Evolutionary conservation across 257 asterid genomes (phyloP), one percentile per base, ranked within the genome.

Genomic region (Ballota nigra): DNA sequence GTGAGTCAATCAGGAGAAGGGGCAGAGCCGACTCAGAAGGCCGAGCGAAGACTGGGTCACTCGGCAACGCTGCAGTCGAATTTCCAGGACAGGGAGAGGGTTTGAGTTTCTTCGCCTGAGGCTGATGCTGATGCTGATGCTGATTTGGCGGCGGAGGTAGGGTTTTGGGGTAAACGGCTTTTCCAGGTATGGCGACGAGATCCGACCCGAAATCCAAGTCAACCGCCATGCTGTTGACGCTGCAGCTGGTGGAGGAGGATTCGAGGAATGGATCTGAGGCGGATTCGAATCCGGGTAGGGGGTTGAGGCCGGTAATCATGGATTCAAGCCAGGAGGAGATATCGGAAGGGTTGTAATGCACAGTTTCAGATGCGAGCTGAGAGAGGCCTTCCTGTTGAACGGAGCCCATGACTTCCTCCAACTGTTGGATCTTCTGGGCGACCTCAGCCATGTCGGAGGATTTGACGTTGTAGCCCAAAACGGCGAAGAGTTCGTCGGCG

Each of bases 291-390:
- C 73, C 83, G 47, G 88, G 81, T 0, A 64, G 13, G 0, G 97
- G 83, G 57, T 88, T 81, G 58, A 88, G 69, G 10, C 84, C 92
- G 38, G 92, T 76, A 8, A 93, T 82, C 97, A 93, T 87, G 69
- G 97, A 87, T 55, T 83, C 88, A 40, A 93, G 88, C 94, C 94
- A 93, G 0, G 98, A 83, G 0, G 87, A 83, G 63, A 93, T 84
- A 86, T 93, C 94, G 34, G 98, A 86, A 2, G 98, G 98, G 33
- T 93, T 93, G 70, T 89, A 85, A 55, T 91, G 97, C 3, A 84
- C 87, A 2, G 94, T 81, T 0, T 89, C 97, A 4, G 86, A 77
- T 0, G 86, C 90, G 8, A 88, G 77, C 23, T 82, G 76, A 0
- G 94, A 86, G 2, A 88, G 66, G 59, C 80, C 62, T n/a, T 79